Conservation (phyloP, 1,284 basidiomycete species). For the Marasmius fiardii region DNA sequence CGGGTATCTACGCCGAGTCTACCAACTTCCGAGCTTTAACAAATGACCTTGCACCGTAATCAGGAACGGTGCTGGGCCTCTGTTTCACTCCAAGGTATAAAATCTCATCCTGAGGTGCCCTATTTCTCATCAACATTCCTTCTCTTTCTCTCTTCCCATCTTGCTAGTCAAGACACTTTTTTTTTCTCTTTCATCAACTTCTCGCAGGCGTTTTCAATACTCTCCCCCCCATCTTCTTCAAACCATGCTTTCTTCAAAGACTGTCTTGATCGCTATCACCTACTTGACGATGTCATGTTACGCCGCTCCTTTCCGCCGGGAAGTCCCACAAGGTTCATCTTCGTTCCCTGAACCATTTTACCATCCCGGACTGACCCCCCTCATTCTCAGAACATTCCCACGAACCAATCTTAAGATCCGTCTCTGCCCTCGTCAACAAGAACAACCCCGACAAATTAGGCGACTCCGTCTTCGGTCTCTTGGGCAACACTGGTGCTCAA, state of each 20-base stretch:
- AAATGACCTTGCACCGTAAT: too few species aligned
- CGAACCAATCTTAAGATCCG: constrained; percentile 50
- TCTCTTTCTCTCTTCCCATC: constrained; percentile 24
- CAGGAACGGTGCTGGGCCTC: too few species aligned
- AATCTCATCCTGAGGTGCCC: too few species aligned
- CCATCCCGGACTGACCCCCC: not conserved
- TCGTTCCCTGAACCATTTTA: constrained; percentile 6
- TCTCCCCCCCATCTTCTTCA: constrained; percentile 14
- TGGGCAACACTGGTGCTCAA: constrained; percentile 61
- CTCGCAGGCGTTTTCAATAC: constrained; percentile 5
- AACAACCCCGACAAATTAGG: constrained; percentile 61
- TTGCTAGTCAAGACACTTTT: constrained; percentile 54
- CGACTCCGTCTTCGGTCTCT: constrained; percentile 64
- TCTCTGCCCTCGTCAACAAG: constrained; percentile 40
- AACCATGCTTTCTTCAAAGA: constrained; percentile 43
- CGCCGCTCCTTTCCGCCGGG: constrained; percentile 39
- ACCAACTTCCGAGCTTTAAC: too few species aligned
- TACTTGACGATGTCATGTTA: constrained; percentile 34
- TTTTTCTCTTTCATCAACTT: constrained; percentile 22
- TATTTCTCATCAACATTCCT: too few species aligned
- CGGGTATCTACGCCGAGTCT: too few species aligned
- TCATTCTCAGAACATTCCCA: constrained; percentile 58
- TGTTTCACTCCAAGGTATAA: too few species aligned
- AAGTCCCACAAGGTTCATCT: constrained; percentile 65
- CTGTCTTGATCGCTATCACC: constrained; percentile 35